Base-by-base conservation (phyloP, 352 stramenopile species). In the Elongisporangium anandrum region DNA sequence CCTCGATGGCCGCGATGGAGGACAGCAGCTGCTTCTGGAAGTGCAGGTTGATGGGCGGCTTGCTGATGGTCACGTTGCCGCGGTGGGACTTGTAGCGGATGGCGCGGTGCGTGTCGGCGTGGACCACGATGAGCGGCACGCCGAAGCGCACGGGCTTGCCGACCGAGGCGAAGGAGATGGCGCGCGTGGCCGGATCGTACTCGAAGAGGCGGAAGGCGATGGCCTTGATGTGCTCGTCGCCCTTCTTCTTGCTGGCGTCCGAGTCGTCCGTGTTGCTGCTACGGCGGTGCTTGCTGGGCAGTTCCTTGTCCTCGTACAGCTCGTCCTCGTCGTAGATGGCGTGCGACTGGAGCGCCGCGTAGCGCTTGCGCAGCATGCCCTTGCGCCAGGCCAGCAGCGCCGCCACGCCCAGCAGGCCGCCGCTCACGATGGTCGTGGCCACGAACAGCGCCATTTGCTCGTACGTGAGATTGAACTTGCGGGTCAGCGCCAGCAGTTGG, bases 381-480 rank as follows among this genome's bases (percentile, higher is more conserved):
- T 85, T 87, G 48, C 77, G 70, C 79, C 78, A 89, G 34, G 90
- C 75, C 54, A 90, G 81, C 52, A 89, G 80, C 47, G 78, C 81
- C 4, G 79, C 82, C 57, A 88, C 58, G 57, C 78, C 82, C 70
- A 92, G 72, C 20, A 87, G 64, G 0, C 82, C 82, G 34, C 82
- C 79, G 0, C 65, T 86, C 8, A 66, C 61, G 15, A 88, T 56
- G 19, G 82, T 89, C 20, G 72, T 72, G 22, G 78, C 63, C 12
- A 68, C 76, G 6, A 92, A 54, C 21, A 88, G 52, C 49, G 73
- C 74, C 78, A 90, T 85, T 72, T 90, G 82, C 54, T 85, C 55
- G 60, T 90, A 90, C 50, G 78, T 85, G n/a, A 92, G 58, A 56
- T 92, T 92, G 50, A 89, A 83, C 58, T 88, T 88, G 55, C 68